These are phyloP conservation scores for Ganoderma meredithae DNA, from an alignment of 1,284 basidiomycete genomes.

Conservation along the genomic window DNA sequence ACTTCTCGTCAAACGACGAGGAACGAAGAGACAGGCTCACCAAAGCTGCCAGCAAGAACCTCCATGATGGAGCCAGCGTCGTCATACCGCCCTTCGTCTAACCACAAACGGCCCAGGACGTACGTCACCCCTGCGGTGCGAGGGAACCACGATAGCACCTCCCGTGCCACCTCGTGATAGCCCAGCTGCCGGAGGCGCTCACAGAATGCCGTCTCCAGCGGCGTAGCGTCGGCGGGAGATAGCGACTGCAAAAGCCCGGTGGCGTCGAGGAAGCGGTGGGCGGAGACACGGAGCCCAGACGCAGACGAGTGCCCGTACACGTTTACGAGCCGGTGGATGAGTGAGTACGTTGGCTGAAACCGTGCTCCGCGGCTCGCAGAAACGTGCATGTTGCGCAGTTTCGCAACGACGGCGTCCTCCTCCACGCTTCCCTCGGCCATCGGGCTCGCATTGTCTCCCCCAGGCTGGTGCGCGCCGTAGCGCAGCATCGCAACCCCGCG, in stretches of 20 bases:
- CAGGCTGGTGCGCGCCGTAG: slow-evolving; percentile 63
- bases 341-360: slow-evolving; percentile 66
- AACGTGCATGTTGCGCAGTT: slow-evolving; percentile 76
- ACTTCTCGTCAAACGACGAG: slow-evolving; percentile 2
- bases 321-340: slow-evolving; percentile 73
- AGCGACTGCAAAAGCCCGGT: slow-evolving; percentile 71
- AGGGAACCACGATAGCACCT: slow-evolving; percentile 79
- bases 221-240: slow-evolving; percentile 68
- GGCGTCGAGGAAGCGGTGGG: slow-evolving; percentile 72
- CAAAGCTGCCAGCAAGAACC: slow-evolving; percentile 79
- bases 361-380: slow-evolving; percentile 55
- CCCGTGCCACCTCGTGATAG: slow-evolving; percentile 66
- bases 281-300: slow-evolving; percentile 57
- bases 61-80: slow-evolving; percentile 79
- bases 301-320: slow-evolving; percentile 48
- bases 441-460: slow-evolving; percentile 50
- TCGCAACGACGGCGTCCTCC: slow-evolving; percentile 66
- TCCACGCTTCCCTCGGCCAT: slow-evolving; percentile 44
- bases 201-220: slow-evolving; percentile 76
- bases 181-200: slow-evolving; percentile 72
- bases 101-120: slow-evolving; percentile 71
- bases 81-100: slow-evolving; percentile 76
- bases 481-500: slow-evolving; percentile 75
- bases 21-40: slow-evolving; percentile 52
- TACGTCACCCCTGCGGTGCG: slow-evolving; percentile 79